A percentile compares a stretch with the other conserved stretches of the same genome.
phyloP scores from a whole-genome alignment of 2,329 filamentous ascomycete genomes.

The Apiospora arundinis region DNA sequence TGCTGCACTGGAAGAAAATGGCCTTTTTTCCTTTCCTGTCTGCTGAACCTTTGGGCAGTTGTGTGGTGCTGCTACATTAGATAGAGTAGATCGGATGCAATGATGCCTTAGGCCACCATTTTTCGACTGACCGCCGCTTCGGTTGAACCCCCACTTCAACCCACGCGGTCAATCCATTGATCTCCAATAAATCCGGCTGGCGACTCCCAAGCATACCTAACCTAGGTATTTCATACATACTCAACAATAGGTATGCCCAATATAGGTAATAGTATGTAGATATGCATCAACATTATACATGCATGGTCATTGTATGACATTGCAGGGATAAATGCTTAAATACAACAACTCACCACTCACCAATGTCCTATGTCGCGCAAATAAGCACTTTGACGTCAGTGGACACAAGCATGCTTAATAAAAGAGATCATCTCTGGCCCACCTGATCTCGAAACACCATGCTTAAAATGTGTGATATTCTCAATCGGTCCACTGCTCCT shows the following conservation, averaged over 20 bases:
- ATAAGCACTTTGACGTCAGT: constrained; percentile 12
- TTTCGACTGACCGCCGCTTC: constrained; percentile 3
- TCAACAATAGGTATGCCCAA: background rate
- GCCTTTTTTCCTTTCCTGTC: background rate
- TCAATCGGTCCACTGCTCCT: background rate
- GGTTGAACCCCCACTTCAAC: background rate
- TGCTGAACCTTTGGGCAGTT: background rate
- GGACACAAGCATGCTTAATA: background rate
- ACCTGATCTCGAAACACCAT: constrained; percentile 8
- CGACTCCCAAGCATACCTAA: background rate
- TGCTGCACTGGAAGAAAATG: background rate
- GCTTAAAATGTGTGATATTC: background rate
- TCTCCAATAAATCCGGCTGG: background rate
- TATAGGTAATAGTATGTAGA: background rate
- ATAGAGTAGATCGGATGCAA: background rate
- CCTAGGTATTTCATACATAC: too few species aligned
- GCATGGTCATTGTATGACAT: background rate
- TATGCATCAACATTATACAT: background rate
- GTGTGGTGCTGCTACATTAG: background rate
- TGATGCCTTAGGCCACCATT: constrained; percentile 7
- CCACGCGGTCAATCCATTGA: background rate
- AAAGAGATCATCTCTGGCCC: background rate
- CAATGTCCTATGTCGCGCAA: background rate
- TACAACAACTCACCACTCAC: background rate
- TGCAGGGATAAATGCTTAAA: background rate